A percentile compares a stretch with the other conserved stretches of the same genome.
Conservation (phyloP, 2,329 filamentous ascomycete genomes). For the Ophiostoma pallidulum region DNA sequence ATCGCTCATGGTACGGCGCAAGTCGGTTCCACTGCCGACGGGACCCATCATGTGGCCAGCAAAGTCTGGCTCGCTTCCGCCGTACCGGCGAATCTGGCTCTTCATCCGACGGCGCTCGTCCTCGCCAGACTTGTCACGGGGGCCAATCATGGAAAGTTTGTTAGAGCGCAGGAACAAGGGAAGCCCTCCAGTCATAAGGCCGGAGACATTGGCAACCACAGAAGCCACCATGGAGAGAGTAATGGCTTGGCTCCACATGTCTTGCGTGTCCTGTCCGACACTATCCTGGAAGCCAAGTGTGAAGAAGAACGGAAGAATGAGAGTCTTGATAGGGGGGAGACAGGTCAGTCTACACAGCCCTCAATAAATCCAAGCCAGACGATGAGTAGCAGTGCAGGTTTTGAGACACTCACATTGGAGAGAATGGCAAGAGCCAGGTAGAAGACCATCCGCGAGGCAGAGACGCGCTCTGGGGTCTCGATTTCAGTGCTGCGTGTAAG, state of each 20-base stretch:
- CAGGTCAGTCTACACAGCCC: neutral
- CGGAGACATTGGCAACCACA: conserved; percentile 56
- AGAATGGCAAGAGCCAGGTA: conserved; percentile 49
- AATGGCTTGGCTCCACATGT: conserved; percentile 31
- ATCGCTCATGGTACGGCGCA: conserved; percentile 27
- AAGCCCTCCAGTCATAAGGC: conserved; percentile 54
- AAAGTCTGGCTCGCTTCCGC: conserved; percentile 21
- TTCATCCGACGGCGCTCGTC: conserved; percentile 35
- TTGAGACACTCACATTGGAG: conserved; percentile 41
- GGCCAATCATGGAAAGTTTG: conserved; percentile 44
- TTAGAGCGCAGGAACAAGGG: conserved; percentile 60
- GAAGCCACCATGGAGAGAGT: conserved; percentile 53
- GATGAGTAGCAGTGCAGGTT: neutral
- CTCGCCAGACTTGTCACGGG: conserved; percentile 36
- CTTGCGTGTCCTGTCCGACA: no score
- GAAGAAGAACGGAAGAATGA: conserved; percentile 56
- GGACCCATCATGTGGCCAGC: conserved; percentile 29
- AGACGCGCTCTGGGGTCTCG: conserved; percentile 49
- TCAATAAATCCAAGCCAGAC: no score
- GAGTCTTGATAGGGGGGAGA: conserved; percentile 30
- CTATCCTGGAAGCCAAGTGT: conserved; percentile 38
- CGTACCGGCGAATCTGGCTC: conserved; percentile 32
- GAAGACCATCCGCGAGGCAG: conserved; percentile 61
- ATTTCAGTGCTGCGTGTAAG: conserved; percentile 46
- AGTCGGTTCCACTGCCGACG: conserved; percentile 18